Evolutionary conservation across 345 rosid genomes (phyloP).

Genomic region (Dovyalis caffra): DNA sequence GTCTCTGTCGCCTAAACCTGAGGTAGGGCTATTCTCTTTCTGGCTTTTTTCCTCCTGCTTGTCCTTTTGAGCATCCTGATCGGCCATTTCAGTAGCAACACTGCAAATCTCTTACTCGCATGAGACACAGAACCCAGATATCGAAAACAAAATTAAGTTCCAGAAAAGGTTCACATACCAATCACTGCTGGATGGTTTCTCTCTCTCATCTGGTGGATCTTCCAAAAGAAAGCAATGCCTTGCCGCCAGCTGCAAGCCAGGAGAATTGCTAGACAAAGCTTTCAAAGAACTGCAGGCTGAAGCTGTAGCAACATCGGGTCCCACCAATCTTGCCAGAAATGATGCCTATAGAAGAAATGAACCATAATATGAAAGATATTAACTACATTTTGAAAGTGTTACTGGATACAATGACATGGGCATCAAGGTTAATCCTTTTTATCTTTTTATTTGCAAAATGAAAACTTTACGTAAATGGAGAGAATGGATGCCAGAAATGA

Average conservation of each 20-base stretch:
- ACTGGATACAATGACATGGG: neutral
- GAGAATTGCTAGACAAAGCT: conserved; percentile 50
- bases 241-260: conserved; percentile 70
- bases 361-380: neutral
- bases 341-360: conserved; percentile 56
- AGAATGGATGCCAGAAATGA: conserved; percentile 49
- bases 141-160: conserved; percentile 5
- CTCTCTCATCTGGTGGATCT: conserved; percentile 72
- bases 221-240: conserved; percentile 87
- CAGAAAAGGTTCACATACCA: conserved; percentile 42
- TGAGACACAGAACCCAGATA: conserved; percentile 31
- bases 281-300: conserved; percentile 67
- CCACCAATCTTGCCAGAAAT: conserved; percentile 63
- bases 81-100: conserved; percentile 37
- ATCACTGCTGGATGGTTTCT: conserved; percentile 45
- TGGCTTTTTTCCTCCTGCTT: conserved; percentile 35
- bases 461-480: neutral
- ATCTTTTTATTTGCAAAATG: neutral
- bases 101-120: conserved; percentile 44
- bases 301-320: conserved; percentile 69
- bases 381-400: neutral
- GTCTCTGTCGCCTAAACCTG: conserved; percentile 32
- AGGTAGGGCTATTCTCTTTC: conserved; percentile 31
- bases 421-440: neutral
- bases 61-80: conserved; percentile 39